Conservation (phyloP, 1,284 basidiomycete genomes). For the Phenoliferia sp. region DNA sequence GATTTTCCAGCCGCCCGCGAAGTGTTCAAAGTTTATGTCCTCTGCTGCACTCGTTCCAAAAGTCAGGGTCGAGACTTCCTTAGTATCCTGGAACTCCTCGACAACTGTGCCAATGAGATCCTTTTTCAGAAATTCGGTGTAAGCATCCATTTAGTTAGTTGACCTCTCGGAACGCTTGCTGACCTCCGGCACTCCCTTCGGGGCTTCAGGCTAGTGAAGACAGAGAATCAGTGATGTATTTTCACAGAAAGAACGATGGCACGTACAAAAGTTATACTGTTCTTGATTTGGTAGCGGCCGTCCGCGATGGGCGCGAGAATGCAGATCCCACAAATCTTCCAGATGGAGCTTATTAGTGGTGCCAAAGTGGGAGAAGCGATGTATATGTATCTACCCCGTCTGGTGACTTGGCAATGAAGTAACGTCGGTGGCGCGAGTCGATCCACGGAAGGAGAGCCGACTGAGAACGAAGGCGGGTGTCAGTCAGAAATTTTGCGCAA, state of each 20-base stretch:
- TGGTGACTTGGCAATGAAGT: conserved; percentile 22
- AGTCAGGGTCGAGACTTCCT: conserved; percentile 15
- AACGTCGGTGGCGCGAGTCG: conserved; percentile 21
- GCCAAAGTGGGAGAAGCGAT: not conserved
- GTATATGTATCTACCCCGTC: conserved; percentile 9
- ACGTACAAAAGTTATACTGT: conserved; percentile 23
- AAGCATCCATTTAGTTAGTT: too few relatives aligned
- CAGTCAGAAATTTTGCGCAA: not conserved
- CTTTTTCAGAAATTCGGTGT: too few relatives aligned
- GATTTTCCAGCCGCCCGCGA: conserved; percentile 10
- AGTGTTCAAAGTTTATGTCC: conserved; percentile 14
- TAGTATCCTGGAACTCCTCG: conserved; percentile 5
- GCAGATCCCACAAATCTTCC: conserved; percentile 25
- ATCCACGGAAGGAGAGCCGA: conserved; percentile 24
- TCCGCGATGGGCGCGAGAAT: conserved; percentile 22
- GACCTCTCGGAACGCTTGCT: too few relatives aligned
- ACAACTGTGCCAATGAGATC: conserved; percentile 22
- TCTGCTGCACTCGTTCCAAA: conserved; percentile 22
- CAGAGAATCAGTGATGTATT: not conserved
- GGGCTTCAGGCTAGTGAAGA: conserved; percentile 23
- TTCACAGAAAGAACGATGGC: too few relatives aligned
- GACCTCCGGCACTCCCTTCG: conserved; percentile 22
- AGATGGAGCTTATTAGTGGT: not conserved
- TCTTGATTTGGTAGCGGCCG: conserved; percentile 27
- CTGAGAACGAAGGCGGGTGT: conserved; percentile 1